Conservation (phyloP, 2,329 filamentous ascomycete species). For the Knufia fluminis region DNA sequence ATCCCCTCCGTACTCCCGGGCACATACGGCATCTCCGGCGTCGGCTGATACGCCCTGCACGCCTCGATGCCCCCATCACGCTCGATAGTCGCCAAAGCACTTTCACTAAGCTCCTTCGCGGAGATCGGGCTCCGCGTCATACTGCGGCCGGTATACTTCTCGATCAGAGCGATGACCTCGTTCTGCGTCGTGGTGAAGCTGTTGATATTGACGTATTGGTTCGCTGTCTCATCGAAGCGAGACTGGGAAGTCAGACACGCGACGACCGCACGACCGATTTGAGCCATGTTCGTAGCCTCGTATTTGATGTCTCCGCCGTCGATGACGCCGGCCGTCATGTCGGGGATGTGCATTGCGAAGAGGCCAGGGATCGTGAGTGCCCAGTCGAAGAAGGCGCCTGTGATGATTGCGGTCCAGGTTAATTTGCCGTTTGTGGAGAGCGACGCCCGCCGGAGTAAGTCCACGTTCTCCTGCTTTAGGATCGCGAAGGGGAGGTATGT, state of each 20-base stretch:
- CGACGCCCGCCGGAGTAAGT: slow-evolving; percentile 40
- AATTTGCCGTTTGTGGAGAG: slow-evolving; percentile 39
- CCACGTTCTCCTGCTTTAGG: slow-evolving; percentile 29
- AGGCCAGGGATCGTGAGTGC: slow-evolving; percentile 16
- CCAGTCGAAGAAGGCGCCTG: slow-evolving; percentile 55
- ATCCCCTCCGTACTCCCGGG: background rate
- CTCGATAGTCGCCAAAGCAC: background rate
- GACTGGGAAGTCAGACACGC: slow-evolving; percentile 34
- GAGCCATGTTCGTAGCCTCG: slow-evolving; percentile 17
- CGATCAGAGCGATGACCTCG: slow-evolving; percentile 44
- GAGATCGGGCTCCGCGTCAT: slow-evolving; percentile 30
- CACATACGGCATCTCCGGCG: background rate
- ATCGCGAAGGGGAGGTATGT: slow-evolving; percentile 23
- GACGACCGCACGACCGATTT: slow-evolving; percentile 22
- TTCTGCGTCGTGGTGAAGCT: slow-evolving; percentile 51
- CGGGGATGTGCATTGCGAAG: too few species aligned
- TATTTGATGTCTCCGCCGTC: slow-evolving; percentile 18
- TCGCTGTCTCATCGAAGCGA: slow-evolving; percentile 44
- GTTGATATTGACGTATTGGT: slow-evolving; percentile 49
- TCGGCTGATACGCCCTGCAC: background rate
- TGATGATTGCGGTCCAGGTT: slow-evolving; percentile 52
- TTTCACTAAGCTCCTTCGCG: background rate
- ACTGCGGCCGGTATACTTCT: slow-evolving; percentile 44
- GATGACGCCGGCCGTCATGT: slow-evolving; percentile 23
- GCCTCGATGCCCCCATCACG: background rate